Evolutionary conservation across 352 stramenopile species (phyloP), one percentile per base, ranked within the genome.

Genomic region (Blastocystis sp.): DNA sequence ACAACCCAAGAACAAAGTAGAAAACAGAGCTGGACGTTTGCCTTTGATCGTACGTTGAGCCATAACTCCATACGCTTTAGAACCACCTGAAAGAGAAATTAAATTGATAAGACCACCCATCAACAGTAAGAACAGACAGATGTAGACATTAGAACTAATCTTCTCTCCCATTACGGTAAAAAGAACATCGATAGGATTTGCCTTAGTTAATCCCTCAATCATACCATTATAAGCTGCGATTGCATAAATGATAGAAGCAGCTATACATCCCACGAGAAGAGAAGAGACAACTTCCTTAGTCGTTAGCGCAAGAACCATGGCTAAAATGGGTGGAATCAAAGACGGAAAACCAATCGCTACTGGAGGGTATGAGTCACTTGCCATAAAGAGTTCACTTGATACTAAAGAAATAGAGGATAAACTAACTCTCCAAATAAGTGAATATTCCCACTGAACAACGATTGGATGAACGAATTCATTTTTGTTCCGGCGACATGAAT

Each of bases 91-190:
- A 11, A 69, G 19, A 42, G 60, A 66, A 24, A 89, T 68, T 3
- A 89, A 48, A 48, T 78, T 79, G 51, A 89, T 79, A 30, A 89
- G 78, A 54, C 60, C 57, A 42, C 78, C 78, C 78, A 89, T 89
- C 13, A 89, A 24, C 5, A 89, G 48, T 24, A 89, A 40, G 33
- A 89, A 89, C 6, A 89, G 53, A 24, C 73, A 84, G 73, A 84
- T 84, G 44, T 84, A 64, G 24, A 84, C 53, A 56, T 84, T 84
- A 17, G 48, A 22, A 19, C 48, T 30, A 44, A 84, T 84, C 17
- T 68, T 84, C 1, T 19, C 68, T 7, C 73, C 73, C 73, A 84
- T 84, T 15, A 60, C 53, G 1, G 30, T 84, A 66, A 84, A 68
- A 0, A 84, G 51, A 37, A 84, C 73, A 44, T 84, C 73, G 17